These are phyloP conservation scores for Plicaturopsis crispa DNA, from an alignment of 768 basidiomycete genomes.

Conservation along the genomic window DNA sequence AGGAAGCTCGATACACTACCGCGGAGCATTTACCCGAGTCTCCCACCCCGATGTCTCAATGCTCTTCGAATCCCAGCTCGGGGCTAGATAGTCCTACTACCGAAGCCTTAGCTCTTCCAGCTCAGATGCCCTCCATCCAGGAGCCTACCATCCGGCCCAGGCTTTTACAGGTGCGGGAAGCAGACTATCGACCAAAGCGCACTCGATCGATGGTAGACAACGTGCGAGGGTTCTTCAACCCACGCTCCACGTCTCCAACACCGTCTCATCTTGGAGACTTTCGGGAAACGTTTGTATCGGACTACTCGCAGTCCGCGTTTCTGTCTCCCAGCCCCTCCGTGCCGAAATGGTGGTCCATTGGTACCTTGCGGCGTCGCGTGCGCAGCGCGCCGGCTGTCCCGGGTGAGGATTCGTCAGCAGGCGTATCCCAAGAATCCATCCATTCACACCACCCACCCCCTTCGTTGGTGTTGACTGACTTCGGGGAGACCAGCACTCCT, in stretches of 20 bases:
- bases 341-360: slow-evolving; percentile 42
- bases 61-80: slow-evolving; percentile 21
- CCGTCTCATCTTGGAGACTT: slow-evolving; percentile 14
- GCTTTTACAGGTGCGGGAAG: slow-evolving; percentile 15
- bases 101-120: slow-evolving; percentile 1
- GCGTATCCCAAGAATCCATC: not conserved
- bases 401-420: slow-evolving; percentile 9
- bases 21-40: slow-evolving; percentile 7
- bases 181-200: slow-evolving; percentile 29
- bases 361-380: slow-evolving; percentile 40
- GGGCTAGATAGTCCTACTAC: slow-evolving; percentile 8
- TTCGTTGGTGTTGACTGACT: slow-evolving; percentile 16
- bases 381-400: slow-evolving; percentile 45
- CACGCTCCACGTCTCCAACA: slow-evolving; percentile 35
- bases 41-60: slow-evolving; percentile 32
- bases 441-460: slow-evolving; percentile 7
- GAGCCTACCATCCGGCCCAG: slow-evolving; percentile 19
- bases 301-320: slow-evolving; percentile 7
- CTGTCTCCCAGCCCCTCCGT: slow-evolving; percentile 21
- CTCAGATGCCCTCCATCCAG: slow-evolving; percentile 9
- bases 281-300: slow-evolving; percentile 17
- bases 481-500: not conserved
- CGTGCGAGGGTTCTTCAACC: slow-evolving; percentile 51
- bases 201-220: slow-evolving; percentile 53
- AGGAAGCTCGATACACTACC: not conserved